phyloP scores from a whole-genome alignment of 495 filamentous ascomycete genomes.

The Geoglossum glabrum region DNA sequence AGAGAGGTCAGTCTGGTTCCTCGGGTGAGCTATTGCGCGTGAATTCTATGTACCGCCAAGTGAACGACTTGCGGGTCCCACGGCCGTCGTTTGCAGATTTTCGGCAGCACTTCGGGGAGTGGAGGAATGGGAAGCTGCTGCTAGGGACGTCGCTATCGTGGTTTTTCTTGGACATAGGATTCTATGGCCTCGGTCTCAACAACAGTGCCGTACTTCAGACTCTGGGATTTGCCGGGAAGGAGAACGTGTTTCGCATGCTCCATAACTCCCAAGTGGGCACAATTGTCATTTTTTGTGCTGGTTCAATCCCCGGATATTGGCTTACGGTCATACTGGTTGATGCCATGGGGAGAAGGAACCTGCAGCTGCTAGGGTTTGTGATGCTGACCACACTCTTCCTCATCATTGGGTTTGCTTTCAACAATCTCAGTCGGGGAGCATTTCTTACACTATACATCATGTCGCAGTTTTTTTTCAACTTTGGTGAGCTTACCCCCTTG shows the following conservation, averaged over 20 bases:
- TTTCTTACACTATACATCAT: conserved; percentile 33
- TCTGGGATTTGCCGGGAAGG: conserved; percentile 30
- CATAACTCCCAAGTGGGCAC: conserved; percentile 15
- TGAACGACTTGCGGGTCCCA: conserved; percentile 26
- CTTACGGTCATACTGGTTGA: conserved; percentile 25
- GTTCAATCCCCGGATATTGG: conserved; percentile 26
- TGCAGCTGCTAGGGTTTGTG: conserved; percentile 30
- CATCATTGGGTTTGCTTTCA: conserved; percentile 28
- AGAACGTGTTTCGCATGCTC: conserved; percentile 11
- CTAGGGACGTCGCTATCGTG: conserved; percentile 28
- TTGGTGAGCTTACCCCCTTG: conserved; percentile 19
- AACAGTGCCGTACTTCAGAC: conserved; percentile 35
- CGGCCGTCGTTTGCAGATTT: conserved; percentile 24
- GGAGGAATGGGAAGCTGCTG: conserved; percentile 21
- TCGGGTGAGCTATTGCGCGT: not conserved
- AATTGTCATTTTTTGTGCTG: conserved; percentile 19
- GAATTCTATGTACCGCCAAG: not conserved
- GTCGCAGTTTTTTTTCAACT: conserved; percentile 42
- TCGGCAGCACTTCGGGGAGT: conserved; percentile 20
- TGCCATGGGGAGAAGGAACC: conserved; percentile 25
- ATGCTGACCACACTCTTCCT: conserved; percentile 28
- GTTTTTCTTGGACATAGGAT: conserved; percentile 34
- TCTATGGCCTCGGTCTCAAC: conserved; percentile 34
- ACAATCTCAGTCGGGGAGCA: conserved; percentile 20
- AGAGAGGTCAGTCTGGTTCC: not conserved